Evolutionary conservation across 2,329 filamentous ascomycete species (phyloP), one percentile per base, ranked within the genome.

Genomic region (Cladosporium sphaerospermum): DNA sequence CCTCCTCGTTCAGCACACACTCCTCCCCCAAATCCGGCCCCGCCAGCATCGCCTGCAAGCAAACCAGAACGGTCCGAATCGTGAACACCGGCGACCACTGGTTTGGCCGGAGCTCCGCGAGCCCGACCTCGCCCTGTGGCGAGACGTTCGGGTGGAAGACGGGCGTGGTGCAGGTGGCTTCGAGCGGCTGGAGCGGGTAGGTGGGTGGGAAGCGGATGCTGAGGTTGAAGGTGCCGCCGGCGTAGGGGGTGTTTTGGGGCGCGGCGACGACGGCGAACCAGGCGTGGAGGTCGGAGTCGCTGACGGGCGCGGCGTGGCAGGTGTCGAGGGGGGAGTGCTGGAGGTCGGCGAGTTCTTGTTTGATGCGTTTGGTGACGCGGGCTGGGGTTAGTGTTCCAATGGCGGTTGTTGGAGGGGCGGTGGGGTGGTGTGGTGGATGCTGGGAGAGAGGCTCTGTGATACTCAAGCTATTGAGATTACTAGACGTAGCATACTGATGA

Each of bases 81-180:
- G 93, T 99, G 74, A 99, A 79, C 62, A 93, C 93, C 39, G 93
- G 93, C 73, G 90, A 96, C 93, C 93, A 99, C 78, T 99, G 93
- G 75, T 99, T 93, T 78, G 93, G 85, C n/a, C n/a, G 13, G 69
- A 99, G 80, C 70, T 97, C 99, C 70, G 97, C 93, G 72, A 99
- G 78, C 75, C 93, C 99, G 75, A 99, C 97, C 76, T 90, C 96
- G 74, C 93, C 93, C 74, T 97, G 97, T 63, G 89, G 95, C 84
- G 97, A 97, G 89, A 99, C 97, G 78, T 99, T 99, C 68, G 93
- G 93, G 78, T 99, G 93, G 74, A 97, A 97, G 79, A 99, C 97
- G 71, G 91, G 87, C 61, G 93, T 99, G 66, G 89, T 97, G 82
- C 99, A 99, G 86, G 96, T 96, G 76, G 99, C 91, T 83, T 97